Evolutionary conservation across 176 grass and related monocot genomes (phyloP).

Genomic region (Chloris gayana): DNA sequence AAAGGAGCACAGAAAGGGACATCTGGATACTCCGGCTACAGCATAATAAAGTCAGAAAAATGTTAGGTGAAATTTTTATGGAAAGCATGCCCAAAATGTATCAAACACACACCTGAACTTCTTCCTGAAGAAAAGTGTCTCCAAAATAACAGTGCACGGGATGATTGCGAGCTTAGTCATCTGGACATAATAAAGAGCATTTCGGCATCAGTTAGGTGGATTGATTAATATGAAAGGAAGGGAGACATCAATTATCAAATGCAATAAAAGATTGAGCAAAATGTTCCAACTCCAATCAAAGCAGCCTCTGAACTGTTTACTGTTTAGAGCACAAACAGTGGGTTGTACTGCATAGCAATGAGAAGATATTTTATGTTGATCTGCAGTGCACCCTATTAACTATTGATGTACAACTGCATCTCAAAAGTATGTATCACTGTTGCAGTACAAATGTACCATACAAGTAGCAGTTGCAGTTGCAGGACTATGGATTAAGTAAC

Average conservation of each 20-base stretch:
- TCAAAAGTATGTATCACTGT: conserved; percentile 27
- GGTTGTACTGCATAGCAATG: conserved; percentile 18
- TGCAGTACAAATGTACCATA: conserved; percentile 20
- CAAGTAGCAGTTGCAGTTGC: conserved; percentile 24
- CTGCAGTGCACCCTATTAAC: conserved; percentile 33
- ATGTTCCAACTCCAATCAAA: conserved; percentile 26
- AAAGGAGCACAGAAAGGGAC: conserved; percentile 89
- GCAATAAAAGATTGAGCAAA: conserved; percentile 41
- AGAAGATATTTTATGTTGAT: conserved; percentile 34
- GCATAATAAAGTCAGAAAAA: conserved; percentile 30
- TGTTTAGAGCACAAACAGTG: conserved; percentile 33
- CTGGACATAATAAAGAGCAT: conserved; percentile 50
- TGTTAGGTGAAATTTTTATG: conserved; percentile 29
- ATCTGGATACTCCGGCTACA: conserved; percentile 87
- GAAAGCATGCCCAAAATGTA: conserved; percentile 19
- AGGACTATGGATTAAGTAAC: conserved; percentile 24
- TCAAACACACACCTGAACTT: conserved; percentile 85
- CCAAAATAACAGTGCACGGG: conserved; percentile 96
- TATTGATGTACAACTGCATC: conserved; percentile 8
- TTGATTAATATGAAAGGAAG: conserved; percentile 53
- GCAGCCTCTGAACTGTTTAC: conserved; percentile 9
- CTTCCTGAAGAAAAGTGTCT: conserved; percentile 97
- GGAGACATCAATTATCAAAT: conserved; percentile 33
- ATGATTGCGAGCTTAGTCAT: conserved; percentile 99
- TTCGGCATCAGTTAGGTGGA: conserved; percentile 56